These are phyloP conservation scores for Wolfiporia cocos DNA, from an alignment of 1,284 basidiomycete genomes.

Conservation along the genomic window DNA sequence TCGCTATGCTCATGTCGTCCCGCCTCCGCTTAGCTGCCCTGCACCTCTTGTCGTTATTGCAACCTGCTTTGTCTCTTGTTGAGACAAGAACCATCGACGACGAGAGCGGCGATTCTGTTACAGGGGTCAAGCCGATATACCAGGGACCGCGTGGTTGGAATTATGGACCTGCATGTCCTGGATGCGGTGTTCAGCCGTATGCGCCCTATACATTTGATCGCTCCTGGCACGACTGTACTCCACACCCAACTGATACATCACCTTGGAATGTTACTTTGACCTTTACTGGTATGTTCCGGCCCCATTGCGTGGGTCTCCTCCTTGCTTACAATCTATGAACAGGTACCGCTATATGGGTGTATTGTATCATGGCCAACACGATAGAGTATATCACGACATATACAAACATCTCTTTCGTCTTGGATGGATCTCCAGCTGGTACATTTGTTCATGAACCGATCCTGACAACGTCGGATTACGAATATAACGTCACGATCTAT, in stretches of 20 bases:
- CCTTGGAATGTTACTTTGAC: background rate
- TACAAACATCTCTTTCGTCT: background rate
- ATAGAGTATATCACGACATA: background rate
- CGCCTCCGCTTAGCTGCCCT: too few species aligned
- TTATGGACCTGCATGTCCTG: background rate
- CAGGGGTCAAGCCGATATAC: constrained; percentile 11
- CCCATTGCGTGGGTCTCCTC: background rate
- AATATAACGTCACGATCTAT: constrained; percentile 1
- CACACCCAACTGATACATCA: background rate
- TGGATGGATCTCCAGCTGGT: background rate
- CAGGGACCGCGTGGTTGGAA: constrained; percentile 7
- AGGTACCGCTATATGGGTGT: constrained; percentile 4
- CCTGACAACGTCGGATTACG: background rate
- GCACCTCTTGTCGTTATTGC: background rate
- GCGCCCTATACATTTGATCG: background rate
- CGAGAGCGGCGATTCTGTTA: constrained; percentile 6
- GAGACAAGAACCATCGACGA: background rate
- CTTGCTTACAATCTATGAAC: background rate
- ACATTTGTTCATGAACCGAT: background rate
- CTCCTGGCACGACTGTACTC: constrained; percentile 1
- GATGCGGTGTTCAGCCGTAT: background rate
- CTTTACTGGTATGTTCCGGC: background rate
- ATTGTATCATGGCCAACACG: background rate
- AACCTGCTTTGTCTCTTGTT: background rate
- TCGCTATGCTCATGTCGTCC: too few species aligned